Evolutionary conservation across 2,329 filamentous ascomycete genomes (phyloP), one percentile per base, ranked within the genome.

Genomic region (Colletotrichum sp.): DNA sequence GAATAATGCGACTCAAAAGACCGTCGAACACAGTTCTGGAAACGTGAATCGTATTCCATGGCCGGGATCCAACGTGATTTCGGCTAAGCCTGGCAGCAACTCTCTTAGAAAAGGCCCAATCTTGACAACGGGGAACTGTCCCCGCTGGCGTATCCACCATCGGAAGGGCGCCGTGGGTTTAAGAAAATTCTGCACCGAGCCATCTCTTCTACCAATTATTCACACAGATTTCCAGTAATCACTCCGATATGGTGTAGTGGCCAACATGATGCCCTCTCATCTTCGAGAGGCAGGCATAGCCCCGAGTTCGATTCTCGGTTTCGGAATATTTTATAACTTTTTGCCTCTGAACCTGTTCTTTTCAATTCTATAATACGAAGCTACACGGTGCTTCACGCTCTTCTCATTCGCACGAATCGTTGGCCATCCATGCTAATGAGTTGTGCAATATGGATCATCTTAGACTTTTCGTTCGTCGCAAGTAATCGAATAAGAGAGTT

Each of bases 251-350:
- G 63, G 63, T 65, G 63, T 65, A 65, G 63, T 65, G 63, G 63
- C 63, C 24, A 65, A 65, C 63, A 65, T 65, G 63, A 65, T 65
- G 63, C 34, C 63, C 63, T 65, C 63, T 65, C 63, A 65, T 49
- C 15, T 7, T 10, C 18, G 36, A 49, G 63, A 49, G 63, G 63
- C 26, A 65, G 63, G 63, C 63, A 65, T 65, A 65, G 63, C 63
- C 63, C 63, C 63, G 63, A 65, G 63, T 65, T 65, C 63, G 63
- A 65, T 65, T 65, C 63, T 65, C 63, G 63, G 63, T 65, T 65
- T 65, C 62, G 62, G 62, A 44, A 65, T 21, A 15, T 52, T 12
- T 4, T 8, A 0, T 5, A 21, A 44, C 16, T 13, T 21, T 52
- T 52, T 52, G n/a, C n/a, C 44, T 21, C 10, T 49, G 44, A 10